These are phyloP conservation scores for Mastigamoeba balamuthi DNA, from an alignment of 78 protist species.

Conservation along the genomic window DNA sequence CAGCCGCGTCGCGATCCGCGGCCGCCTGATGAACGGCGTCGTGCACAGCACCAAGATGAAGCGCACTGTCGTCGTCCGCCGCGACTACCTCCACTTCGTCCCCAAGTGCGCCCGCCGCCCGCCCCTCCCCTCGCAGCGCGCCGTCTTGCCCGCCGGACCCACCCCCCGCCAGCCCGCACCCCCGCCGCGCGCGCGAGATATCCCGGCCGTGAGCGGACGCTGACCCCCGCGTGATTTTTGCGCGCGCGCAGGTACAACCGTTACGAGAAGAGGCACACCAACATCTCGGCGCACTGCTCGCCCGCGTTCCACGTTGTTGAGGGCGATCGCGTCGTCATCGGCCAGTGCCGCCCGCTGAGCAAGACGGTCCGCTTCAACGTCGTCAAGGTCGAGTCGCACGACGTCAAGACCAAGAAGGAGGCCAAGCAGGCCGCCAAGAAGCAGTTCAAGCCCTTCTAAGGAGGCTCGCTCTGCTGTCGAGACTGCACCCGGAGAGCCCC, in stretches of 20 bases:
- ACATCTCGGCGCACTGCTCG: conserved; percentile 94
- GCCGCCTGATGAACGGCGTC: conserved; percentile 89
- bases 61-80: conserved; percentile 70
- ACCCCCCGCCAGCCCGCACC: too few relatives aligned
- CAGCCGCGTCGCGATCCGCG: conserved; percentile 96
- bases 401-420: too few relatives aligned
- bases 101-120: too few relatives aligned
- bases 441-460: conserved; percentile 32
- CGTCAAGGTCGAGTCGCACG: conserved; percentile 59
- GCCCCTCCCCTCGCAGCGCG: too few relatives aligned
- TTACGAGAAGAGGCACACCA: conserved; percentile 98
- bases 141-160: too few relatives aligned
- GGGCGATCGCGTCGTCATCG: conserved; percentile 88
- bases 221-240: too few relatives aligned
- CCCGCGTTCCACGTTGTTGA: conserved; percentile 89
- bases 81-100: conserved; percentile 98
- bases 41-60: conserved; percentile 74
- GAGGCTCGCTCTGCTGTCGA: too few relatives aligned
- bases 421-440: conserved; percentile 7
- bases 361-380: conserved; percentile 99
- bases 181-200: too few relatives aligned
- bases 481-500: too few relatives aligned
- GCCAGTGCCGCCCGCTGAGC: conserved; percentile 93
- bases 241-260: too few relatives aligned
- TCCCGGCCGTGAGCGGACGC: too few relatives aligned